Base-by-base conservation (phyloP, 2,329 filamentous ascomycete species). In the Fusarium globosum region DNA sequence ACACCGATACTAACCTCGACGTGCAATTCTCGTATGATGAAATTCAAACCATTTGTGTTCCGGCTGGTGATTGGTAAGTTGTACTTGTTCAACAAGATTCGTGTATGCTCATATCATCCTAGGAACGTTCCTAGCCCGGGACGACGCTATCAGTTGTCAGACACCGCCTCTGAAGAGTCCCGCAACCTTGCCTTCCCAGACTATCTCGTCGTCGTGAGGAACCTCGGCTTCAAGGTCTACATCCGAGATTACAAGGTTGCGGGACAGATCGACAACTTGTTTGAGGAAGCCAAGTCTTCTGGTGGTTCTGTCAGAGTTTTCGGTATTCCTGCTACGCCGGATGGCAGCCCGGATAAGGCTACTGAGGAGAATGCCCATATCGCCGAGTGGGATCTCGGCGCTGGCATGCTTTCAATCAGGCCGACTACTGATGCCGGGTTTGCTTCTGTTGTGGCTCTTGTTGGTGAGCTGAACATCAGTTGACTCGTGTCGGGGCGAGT, bases 41-140 rank as follows among this genome's bases (percentile, higher is more conserved):
- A 36, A 74, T 74, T 28, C 72, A 74, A 20, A 72, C 68, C 1
- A n/a, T 74, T n/a, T 43, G 64, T 4, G 33, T 66, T 6, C 71
- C 65, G 21, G 68, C 72, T 20, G 72, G 72, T 5, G 9, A 68
- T 15, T 74, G 72, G 72, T 69, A 39, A 46, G 60, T 28, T 6
- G 12, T 6, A 4, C n/a, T 1, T 16, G 23, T 7, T 15, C 16
- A 13, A 21, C 8, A 7, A 3, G 6, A 4, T 11, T 6, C 10
- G 21, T 8, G 10, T 12, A 30, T 36, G 10, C 53, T 73, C 6
- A 73, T 12, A 23, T 12, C 13, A n/a, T 14, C 6, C 18, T 4
- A 74, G 72, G 72, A 71, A 74, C 35, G 72, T 74, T 8, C 72
- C 72, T 6, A 74, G 72, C 4, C 72, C 72, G 23, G 72, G 72